Evolutionary conservation across 2,329 filamentous ascomycete species (phyloP), one percentile per base, ranked within the genome.

Genomic region (Colletotrichum godetiae): DNA sequence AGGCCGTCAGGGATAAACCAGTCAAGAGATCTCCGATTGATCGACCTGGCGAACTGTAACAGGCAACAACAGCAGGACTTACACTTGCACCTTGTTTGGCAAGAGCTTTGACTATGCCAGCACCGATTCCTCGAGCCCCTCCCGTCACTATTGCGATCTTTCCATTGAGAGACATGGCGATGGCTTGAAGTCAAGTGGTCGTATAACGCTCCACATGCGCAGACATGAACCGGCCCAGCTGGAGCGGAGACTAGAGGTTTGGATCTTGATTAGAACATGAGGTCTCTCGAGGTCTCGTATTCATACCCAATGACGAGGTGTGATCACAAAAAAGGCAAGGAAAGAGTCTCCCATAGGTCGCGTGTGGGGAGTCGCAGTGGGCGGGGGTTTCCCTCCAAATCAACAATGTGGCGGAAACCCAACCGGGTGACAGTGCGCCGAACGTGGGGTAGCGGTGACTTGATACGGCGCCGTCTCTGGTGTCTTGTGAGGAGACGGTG

Each of bases 91-190:
- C 91, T 75, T 93, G 91, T 33, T 85, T 81, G 5, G 91, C 91
- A 11, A 93, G 85, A 4, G 91, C 89, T 11, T 91, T 81, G 15
- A 91, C 91, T 67, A 92, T 91, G 19, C 89, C 86, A 76, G 88
- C 89, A 58, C 90, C 91, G 74, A 90, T 91, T 42, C 69, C 69
- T 29, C 70, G 59, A 60, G 70, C 53, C 15, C 42, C 65, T 56
- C 70, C 70, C 3, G 66, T 73, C 2, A 73, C 70, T 37, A 73
- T 73, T 1, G 70, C 70, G 6, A 65, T 13, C n/a, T 72, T 72
- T 10, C 58, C 63, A 42, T 62, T 29, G 2, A 72, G 57, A 15
- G 29, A 55, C 62, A 65, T 55, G 15, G 7, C 46, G 5, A 37
- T 37, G 8, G 8, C 19, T 49, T 56, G 53, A 13, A 56, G 22